phyloP scores from a whole-genome alignment of 495 filamentous ascomycete genomes.

The Tuber indicum region DNA sequence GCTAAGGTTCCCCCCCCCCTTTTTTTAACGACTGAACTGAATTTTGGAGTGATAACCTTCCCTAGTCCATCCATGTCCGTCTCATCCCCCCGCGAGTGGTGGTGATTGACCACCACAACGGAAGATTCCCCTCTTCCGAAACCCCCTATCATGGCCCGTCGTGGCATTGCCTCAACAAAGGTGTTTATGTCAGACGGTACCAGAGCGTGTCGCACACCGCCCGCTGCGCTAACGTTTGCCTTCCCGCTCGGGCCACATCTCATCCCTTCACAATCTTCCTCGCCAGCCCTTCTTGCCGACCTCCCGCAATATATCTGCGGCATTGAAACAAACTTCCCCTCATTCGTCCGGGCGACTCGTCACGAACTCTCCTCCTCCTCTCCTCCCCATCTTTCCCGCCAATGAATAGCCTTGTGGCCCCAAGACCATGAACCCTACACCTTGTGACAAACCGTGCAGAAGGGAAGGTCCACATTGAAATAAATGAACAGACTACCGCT shows the following conservation, averaged over 20 bases:
- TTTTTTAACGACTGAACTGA: neutral
- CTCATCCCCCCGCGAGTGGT: neutral
- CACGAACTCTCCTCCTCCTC: neutral
- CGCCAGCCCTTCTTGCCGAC: neutral
- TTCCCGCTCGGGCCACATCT: slow-evolving; percentile 34
- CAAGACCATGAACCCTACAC: slow-evolving; percentile 21
- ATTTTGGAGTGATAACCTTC: neutral
- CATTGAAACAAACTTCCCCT: neutral
- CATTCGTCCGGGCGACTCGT: neutral
- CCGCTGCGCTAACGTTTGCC: slow-evolving; percentile 18
- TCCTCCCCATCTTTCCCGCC: neutral
- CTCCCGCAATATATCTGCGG: neutral
- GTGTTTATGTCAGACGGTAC: slow-evolving; percentile 6
- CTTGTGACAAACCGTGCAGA: neutral
- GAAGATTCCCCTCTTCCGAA: slow-evolving; percentile 16
- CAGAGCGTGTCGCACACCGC: slow-evolving; percentile 8
- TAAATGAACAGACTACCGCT: slow-evolving; percentile 6
- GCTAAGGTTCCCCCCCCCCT: neutral
- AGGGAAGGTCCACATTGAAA: neutral
- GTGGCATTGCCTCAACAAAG: neutral
- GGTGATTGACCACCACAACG: slow-evolving; percentile 8
- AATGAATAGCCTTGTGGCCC: slow-evolving; percentile 7
- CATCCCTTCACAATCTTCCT: slow-evolving; percentile 24
- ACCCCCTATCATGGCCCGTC: slow-evolving; percentile 5
- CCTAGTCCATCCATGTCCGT: neutral